phyloP scores from a whole-genome alignment of 2,329 filamentous ascomycete species.

The Hypoxylon sp. region DNA sequence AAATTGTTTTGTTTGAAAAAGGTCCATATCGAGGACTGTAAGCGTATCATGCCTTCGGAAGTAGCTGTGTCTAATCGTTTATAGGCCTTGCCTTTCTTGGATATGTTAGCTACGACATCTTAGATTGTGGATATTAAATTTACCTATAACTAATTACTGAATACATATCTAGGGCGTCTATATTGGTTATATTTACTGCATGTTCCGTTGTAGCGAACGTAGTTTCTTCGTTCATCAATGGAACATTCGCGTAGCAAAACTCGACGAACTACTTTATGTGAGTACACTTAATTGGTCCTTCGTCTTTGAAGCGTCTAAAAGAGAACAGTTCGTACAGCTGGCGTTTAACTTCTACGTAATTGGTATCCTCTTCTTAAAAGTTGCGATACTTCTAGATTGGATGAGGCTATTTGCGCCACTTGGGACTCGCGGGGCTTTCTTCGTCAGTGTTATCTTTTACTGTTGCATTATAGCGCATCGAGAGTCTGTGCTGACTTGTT shows the following conservation, averaged over 20 bases:
- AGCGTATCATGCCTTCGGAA: neutral
- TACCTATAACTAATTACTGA: neutral
- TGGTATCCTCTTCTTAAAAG: neutral
- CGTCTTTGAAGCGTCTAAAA: neutral
- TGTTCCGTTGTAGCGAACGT: neutral
- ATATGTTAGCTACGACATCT: neutral
- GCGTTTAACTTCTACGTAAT: neutral
- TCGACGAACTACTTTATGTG: neutral
- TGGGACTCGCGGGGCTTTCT: neutral
- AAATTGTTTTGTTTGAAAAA: neutral
- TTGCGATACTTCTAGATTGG: neutral
- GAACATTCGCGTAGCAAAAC: neutral
- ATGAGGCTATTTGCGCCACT: neutral
- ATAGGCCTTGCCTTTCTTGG: neutral
- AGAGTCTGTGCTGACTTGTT: neutral
- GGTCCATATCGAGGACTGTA: neutral
- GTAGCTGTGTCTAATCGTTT: neutral
- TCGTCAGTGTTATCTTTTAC: neutral
- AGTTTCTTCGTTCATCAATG: neutral
- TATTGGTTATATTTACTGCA: neutral
- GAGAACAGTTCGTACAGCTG: neutral
- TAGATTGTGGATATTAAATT: neutral
- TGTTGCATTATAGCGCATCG: neutral
- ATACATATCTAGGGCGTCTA: neutral
- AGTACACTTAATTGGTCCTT: neutral